Evolutionary conservation across 2,329 filamentous ascomycete genomes (phyloP).

Genomic region (Pseudogymnoascus sp.): DNA sequence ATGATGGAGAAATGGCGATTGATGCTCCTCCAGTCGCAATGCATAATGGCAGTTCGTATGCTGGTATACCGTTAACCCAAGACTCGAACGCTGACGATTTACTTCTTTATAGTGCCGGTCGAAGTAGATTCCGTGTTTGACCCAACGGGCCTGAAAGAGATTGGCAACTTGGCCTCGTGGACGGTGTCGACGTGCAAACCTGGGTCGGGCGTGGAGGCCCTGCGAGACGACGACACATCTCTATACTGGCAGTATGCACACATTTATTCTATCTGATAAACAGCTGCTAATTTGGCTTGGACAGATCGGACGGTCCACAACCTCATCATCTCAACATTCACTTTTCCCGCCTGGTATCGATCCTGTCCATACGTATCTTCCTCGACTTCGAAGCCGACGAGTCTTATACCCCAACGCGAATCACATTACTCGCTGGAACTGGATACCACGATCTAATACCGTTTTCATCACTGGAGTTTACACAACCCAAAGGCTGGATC

Average conservation of each 20-base stretch:
- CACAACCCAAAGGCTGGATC: constrained; percentile 80
- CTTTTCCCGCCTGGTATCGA: constrained; percentile 75
- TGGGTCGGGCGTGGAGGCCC: constrained; percentile 67
- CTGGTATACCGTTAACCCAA: constrained; percentile 19
- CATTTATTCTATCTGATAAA: neutral
- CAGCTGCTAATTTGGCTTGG: constrained; percentile 1
- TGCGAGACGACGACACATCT: constrained; percentile 62
- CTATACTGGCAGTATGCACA: constrained; percentile 67
- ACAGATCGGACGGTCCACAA: constrained; percentile 71
- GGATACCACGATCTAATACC: constrained; percentile 86
- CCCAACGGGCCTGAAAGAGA: constrained; percentile 63
- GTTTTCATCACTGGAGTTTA: constrained; percentile 72
- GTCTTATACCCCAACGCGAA: constrained; percentile 91
- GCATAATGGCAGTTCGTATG: neutral
- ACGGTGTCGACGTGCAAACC: constrained; percentile 76
- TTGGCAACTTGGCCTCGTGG: constrained; percentile 75
- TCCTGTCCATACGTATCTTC: constrained; percentile 67
- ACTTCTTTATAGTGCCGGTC: constrained; percentile 21
- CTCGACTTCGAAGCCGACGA: constrained; percentile 91
- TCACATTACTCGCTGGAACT: constrained; percentile 80
- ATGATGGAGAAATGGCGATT: constrained; percentile 25
- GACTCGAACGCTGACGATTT: neutral
- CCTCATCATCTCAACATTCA: constrained; percentile 77
- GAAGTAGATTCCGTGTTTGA: constrained; percentile 37
- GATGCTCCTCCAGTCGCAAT: constrained; percentile 14